phyloP scores from a whole-genome alignment of 2,329 filamentous ascomycete species.

The Claviceps lovelessii region DNA sequence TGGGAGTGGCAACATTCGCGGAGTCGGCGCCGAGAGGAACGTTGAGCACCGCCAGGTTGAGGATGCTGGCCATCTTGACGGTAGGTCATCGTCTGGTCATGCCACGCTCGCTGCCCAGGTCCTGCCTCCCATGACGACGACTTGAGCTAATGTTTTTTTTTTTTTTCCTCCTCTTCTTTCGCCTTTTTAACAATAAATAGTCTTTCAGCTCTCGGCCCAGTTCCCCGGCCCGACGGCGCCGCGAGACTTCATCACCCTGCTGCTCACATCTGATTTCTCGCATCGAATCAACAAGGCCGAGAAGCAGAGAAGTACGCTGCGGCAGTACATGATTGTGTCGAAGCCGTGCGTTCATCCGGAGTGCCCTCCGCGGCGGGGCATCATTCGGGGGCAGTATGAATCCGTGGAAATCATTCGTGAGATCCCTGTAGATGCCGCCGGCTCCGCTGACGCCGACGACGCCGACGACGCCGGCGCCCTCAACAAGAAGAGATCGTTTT shows the following conservation, averaged over 20 bases:
- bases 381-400: slow-evolving; percentile 76
- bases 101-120: too few relatives aligned
- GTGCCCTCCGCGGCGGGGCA: slow-evolving; percentile 54
- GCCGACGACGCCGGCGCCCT: neutral
- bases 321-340: slow-evolving; percentile 77
- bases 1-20: slow-evolving; percentile 62
- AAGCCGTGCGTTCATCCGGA: slow-evolving; percentile 69
- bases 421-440: slow-evolving; percentile 40
- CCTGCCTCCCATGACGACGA: neutral
- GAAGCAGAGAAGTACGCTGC: slow-evolving; percentile 16
- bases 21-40: slow-evolving; percentile 67
- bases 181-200: slow-evolving; percentile 28
- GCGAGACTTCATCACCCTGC: slow-evolving; percentile 71
- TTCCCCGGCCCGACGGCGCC: slow-evolving; percentile 82
- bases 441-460: neutral
- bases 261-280: slow-evolving; percentile 51
- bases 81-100: slow-evolving; percentile 20
- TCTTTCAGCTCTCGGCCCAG: slow-evolving; percentile 75
- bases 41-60: slow-evolving; percentile 49
- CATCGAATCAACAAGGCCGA: slow-evolving; percentile 17
- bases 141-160: neutral
- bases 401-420: slow-evolving; percentile 85
- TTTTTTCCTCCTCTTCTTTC: neutral
- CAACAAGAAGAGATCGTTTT: slow-evolving; percentile 18
- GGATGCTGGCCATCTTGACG: slow-evolving; percentile 48